Evolutionary conservation across 2,329 filamentous ascomycete species (phyloP).

Genomic region (Apiospora koreana): DNA sequence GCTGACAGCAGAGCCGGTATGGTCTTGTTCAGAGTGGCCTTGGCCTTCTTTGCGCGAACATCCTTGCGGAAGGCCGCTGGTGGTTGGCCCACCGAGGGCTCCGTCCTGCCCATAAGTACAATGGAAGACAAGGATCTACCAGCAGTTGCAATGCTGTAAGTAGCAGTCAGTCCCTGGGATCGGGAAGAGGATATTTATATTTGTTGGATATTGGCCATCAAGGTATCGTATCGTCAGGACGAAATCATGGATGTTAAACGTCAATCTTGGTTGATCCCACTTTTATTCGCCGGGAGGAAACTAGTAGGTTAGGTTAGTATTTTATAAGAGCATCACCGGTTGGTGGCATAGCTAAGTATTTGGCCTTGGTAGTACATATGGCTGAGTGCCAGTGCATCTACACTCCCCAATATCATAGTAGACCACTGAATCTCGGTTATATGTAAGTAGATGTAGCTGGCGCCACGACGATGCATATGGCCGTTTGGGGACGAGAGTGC

Average conservation of each 20-base stretch:
- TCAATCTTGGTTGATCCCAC: not conserved
- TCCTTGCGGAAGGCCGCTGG: slow-evolving; percentile 33
- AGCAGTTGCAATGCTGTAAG: not conserved
- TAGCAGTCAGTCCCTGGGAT: not conserved
- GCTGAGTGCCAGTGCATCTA: too few species aligned
- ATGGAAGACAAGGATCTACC: not conserved
- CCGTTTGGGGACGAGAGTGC: too few species aligned
- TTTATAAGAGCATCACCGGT: not conserved
- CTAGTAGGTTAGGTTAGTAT: too few species aligned
- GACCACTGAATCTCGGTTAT: too few species aligned
- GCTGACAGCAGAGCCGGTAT: slow-evolving; percentile 56
- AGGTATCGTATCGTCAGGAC: not conserved
- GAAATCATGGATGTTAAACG: not conserved
- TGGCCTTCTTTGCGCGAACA: slow-evolving; percentile 53
- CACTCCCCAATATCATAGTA: too few species aligned
- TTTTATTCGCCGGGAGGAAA: not conserved
- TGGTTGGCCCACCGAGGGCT: slow-evolving; percentile 29
- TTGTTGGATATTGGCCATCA: not conserved
- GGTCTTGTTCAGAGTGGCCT: slow-evolving; percentile 58
- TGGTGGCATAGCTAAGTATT: too few species aligned
- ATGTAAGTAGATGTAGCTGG: too few species aligned
- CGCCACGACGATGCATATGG: too few species aligned
- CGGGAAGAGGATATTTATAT: not conserved
- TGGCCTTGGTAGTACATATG: too few species aligned
- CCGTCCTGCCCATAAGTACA: slow-evolving; percentile 30